phyloP scores from a whole-genome alignment of 495 filamentous ascomycete genomes.

The Collariella sp. region DNA sequence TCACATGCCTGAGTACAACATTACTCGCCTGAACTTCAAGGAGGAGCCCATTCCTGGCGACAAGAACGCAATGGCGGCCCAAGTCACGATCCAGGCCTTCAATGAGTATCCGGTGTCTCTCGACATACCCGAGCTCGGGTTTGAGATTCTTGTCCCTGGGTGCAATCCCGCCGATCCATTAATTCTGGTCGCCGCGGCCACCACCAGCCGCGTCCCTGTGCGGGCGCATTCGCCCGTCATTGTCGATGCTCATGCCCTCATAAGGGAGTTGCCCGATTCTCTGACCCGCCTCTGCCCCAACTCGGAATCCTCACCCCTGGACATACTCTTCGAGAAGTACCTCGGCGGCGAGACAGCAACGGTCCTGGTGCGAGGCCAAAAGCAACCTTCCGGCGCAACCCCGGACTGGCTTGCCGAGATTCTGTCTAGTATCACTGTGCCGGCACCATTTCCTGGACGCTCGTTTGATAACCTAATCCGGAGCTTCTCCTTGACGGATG shows the following conservation, averaged over 20 bases:
- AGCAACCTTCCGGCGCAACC: slow-evolving; percentile 51
- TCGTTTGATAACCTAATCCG: slow-evolving; percentile 72
- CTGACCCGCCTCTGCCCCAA: slow-evolving; percentile 65
- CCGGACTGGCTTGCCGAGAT: slow-evolving; percentile 77
- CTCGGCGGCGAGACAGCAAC: slow-evolving; percentile 68
- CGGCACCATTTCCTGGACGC: slow-evolving; percentile 72
- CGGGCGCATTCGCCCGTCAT: slow-evolving; percentile 53
- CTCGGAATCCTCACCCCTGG: slow-evolving; percentile 69
- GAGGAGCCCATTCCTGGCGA: slow-evolving; percentile 49
- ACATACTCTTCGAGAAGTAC: slow-evolving; percentile 72
- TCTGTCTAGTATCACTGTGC: slow-evolving; percentile 71
- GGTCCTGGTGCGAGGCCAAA: slow-evolving; percentile 70
- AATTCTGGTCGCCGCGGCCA: slow-evolving; percentile 62
- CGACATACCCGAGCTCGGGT: slow-evolving; percentile 66
- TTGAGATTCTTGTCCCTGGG: slow-evolving; percentile 72
- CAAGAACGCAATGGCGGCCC: slow-evolving; percentile 61
- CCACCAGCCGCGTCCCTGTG: slow-evolving; percentile 55
- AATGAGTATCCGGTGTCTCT: slow-evolving; percentile 71
- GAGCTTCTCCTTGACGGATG: slow-evolving; percentile 75
- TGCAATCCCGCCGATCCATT: slow-evolving; percentile 60
- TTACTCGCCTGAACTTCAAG: slow-evolving; percentile 64
- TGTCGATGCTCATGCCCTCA: slow-evolving; percentile 59
- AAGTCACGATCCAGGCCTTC: slow-evolving; percentile 57
- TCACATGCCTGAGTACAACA: slow-evolving; percentile 63
- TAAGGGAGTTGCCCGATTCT: slow-evolving; percentile 59